Evolutionary conservation across 495 filamentous ascomycete genomes (phyloP).

Genomic region (Entonaema liquescens): DNA sequence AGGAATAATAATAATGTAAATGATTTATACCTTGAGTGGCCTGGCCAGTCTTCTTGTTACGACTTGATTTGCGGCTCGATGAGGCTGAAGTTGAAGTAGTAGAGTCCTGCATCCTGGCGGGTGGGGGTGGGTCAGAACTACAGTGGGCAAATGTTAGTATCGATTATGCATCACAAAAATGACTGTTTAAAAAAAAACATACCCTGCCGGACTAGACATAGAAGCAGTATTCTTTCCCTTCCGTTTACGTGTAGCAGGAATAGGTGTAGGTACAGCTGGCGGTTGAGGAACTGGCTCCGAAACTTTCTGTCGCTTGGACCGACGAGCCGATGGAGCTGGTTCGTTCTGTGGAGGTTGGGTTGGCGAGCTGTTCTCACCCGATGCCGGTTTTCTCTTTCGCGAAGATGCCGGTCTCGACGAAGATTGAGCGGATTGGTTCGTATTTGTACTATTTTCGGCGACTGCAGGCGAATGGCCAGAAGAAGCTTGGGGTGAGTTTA

Average conservation of each 20-base stretch:
- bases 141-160: conserved; percentile 31
- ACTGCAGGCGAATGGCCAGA: conserved; percentile 54
- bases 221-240: conserved; percentile 69
- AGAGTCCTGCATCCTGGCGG: conserved; percentile 46
- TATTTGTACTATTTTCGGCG: conserved; percentile 43
- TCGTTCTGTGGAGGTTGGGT: conserved; percentile 42
- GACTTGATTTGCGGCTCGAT: conserved; percentile 72
- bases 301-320: conserved; percentile 63
- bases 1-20: conserved; percentile 25
- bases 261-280: conserved; percentile 43
- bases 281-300: conserved; percentile 33
- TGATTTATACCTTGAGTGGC: conserved; percentile 50
- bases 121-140: conserved; percentile 42
- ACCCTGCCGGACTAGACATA: conserved; percentile 77
- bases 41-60: conserved; percentile 63
- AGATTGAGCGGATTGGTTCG: conserved; percentile 51
- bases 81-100: conserved; percentile 55
- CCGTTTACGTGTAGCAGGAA: conserved; percentile 63
- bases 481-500: conserved; percentile 43
- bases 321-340: conserved; percentile 52
- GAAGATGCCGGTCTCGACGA: conserved; percentile 47
- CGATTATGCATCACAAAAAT: background rate
- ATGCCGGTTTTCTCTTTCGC: conserved; percentile 53
- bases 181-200: conserved; percentile 9
- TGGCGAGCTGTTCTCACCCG: conserved; percentile 42